A percentile compares a stretch with the other conserved stretches of the same genome.
Evolutionary conservation across 106 monocot species (phyloP).

Genomic region (Triglochin maritima): DNA sequence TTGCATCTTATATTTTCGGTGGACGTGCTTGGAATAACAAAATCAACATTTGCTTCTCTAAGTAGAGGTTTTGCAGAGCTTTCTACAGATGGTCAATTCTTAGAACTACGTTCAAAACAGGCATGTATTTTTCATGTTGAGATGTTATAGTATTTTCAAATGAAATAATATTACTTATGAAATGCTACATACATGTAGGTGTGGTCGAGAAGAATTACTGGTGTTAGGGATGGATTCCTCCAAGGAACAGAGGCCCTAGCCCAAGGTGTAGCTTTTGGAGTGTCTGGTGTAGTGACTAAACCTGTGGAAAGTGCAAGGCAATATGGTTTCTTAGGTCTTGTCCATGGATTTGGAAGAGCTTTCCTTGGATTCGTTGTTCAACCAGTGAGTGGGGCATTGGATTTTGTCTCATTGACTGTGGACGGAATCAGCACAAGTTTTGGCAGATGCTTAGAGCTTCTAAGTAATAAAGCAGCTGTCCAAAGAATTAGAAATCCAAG

Average conservation of each 20-base stretch:
- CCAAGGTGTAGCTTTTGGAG: slow-evolving; percentile 96
- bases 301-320: slow-evolving; percentile 87
- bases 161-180: background rate
- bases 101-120: slow-evolving; percentile 89
- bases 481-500: slow-evolving; percentile 88
- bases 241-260: slow-evolving; percentile 99
- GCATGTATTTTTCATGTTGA: slow-evolving; percentile 15
- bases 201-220: slow-evolving; percentile 91
- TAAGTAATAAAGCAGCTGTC: slow-evolving; percentile 48
- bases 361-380: slow-evolving; percentile 91
- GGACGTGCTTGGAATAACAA: slow-evolving; percentile 95
- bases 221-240: slow-evolving; percentile 90
- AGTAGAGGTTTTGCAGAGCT: slow-evolving; percentile 99
- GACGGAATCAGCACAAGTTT: slow-evolving; percentile 93
- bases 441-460: slow-evolving; percentile 64
- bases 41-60: slow-evolving; percentile 89
- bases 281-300: slow-evolving; percentile 83
- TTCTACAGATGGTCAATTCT: slow-evolving; percentile 90
- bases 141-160: background rate
- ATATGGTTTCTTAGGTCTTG: slow-evolving; percentile 70
- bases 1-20: slow-evolving; percentile 93
- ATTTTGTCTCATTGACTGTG: slow-evolving; percentile 89
- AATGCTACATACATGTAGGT: slow-evolving; percentile 27
- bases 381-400: slow-evolving; percentile 90
- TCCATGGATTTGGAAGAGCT: slow-evolving; percentile 81